A percentile compares a stretch with the other conserved stretches of the same genome.
These are phyloP conservation scores for Allodekkera sacchari DNA, from an alignment of 805 yeast genomes.

Conservation along the genomic window DNA sequence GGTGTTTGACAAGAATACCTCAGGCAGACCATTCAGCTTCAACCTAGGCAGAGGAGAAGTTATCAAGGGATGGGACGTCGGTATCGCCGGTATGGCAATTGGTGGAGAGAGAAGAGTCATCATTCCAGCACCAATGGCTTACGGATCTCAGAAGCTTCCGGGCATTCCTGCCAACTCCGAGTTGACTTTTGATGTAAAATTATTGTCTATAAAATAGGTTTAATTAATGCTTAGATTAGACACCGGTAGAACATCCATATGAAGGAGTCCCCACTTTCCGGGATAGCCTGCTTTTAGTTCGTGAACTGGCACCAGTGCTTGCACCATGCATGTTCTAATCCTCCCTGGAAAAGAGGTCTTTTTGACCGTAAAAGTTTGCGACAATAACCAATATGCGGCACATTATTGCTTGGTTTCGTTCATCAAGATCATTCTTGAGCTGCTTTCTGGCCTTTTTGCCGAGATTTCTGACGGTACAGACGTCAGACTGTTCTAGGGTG, in stretches of 20 bases:
- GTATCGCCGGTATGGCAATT: conserved; percentile 97
- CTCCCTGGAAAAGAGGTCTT: conserved; percentile 13
- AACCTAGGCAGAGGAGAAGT: conserved; percentile 96
- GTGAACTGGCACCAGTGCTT: too few species aligned
- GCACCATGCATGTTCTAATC: too few species aligned
- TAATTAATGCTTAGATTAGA: too few species aligned
- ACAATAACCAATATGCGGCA: conserved; percentile 13
- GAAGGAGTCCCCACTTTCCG: too few species aligned
- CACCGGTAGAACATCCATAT: too few species aligned
- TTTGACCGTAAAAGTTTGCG: conserved; percentile 17
- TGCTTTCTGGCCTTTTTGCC: conserved; percentile 29
- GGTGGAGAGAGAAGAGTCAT: conserved; percentile 98
- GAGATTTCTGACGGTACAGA: conserved; percentile 32
- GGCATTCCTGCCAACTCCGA: conserved; percentile 98
- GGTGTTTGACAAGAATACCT: conserved; percentile 93
- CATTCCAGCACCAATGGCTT: conserved; percentile 94
- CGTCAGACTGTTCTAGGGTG: conserved; percentile 28
- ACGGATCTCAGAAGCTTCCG: conserved; percentile 89
- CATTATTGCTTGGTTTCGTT: conserved; percentile 10
- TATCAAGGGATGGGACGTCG: conserved; percentile 97
- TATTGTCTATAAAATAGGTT: conserved; percentile 73
- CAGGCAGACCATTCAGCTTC: conserved; percentile 92
- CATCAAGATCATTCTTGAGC: conserved; percentile 11
- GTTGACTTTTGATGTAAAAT: conserved; percentile 91
- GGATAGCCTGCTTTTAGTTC: too few species aligned